Base-by-base conservation (phyloP, 75 land plant genomes). In the Pinus taeda region DNA sequence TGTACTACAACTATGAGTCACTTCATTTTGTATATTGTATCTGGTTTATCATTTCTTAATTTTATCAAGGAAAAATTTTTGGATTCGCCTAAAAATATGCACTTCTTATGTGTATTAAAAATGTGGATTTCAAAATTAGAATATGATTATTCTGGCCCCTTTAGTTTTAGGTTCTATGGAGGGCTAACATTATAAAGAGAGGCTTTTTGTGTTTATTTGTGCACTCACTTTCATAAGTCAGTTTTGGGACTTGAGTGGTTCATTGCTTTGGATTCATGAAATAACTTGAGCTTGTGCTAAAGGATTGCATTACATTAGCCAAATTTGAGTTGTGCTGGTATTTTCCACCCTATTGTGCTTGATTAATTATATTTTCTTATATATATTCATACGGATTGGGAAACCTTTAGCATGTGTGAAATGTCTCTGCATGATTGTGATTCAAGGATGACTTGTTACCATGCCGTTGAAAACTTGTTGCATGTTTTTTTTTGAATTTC, bases 51-150 rank as follows among this genome's bases (percentile, higher is more conserved):
- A 11, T 1, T n/a, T 7, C 42, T n/a, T 20, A 17, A 69, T 37
- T 69, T 69, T 20, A 37, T 39, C 8, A 45, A 3, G 4, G 42
- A 69, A 39, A 45, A 8, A 69, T 15, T 18, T 69, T 69, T 69
- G 39, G 22, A 17, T 69, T 69, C 45, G 42, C 20, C 21, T 18
- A 69, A 7, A 20, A 42, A 69, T 69, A 7, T 39, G 22, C 14
- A 39, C 55, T 49, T 49, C 11, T 9, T 5, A 37, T 69, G 36
- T 66, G 21, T 3, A 39, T 42, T 42, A 62, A 79, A 83, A 80
- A 83, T 82, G 85, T 82, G 85, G 85, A 83, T 83, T 66, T 79
- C 85, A 15, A 83, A 83, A 60, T 36, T 74, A 36, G 85, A 82
- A 73, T 83, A 81, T 71, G 85, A 83, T 57, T 85, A 83, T 78